Evolutionary conservation across 345 rosid species (phyloP).

Genomic region (Balakata baccata): DNA sequence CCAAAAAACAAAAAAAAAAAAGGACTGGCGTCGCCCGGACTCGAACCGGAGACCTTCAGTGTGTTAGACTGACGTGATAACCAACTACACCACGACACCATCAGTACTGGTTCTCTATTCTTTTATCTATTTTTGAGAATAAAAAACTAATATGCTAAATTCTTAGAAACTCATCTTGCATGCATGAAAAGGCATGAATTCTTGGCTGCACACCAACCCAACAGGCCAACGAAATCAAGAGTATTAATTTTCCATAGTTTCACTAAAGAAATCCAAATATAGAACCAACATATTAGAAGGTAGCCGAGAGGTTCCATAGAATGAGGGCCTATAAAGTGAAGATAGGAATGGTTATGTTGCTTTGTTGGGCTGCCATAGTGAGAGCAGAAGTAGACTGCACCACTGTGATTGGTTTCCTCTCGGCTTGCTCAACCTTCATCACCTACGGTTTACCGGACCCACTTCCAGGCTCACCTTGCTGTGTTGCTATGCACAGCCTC

Average conservation of each 20-base stretch:
- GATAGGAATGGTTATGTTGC: not conserved
- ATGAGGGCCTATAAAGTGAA: slow-evolving; percentile 9
- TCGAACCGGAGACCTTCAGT: slow-evolving; percentile 94
- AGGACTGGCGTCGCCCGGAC: slow-evolving; percentile 71
- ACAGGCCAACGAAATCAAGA: not conserved
- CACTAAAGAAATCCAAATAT: not conserved
- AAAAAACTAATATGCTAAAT: too few species aligned
- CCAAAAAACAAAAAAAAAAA: not conserved
- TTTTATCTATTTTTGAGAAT: too few species aligned
- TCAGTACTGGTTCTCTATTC: too few species aligned
- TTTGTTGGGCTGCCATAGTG: slow-evolving; percentile 18
- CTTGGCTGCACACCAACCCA: slow-evolving; percentile 30
- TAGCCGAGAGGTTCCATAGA: not conserved
- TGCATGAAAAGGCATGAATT: slow-evolving; percentile 24
- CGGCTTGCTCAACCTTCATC: slow-evolving; percentile 26
- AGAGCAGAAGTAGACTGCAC: slow-evolving; percentile 42
- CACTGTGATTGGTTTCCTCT: slow-evolving; percentile 38
- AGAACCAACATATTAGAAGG: not conserved
- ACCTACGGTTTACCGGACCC: slow-evolving; percentile 25
- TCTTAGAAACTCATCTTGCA: slow-evolving; percentile 12
- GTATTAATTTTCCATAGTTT: slow-evolving; percentile 9
- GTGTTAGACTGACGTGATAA: slow-evolving; percentile 98
- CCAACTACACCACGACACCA: slow-evolving; percentile 99
- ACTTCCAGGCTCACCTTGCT: slow-evolving; percentile 30
- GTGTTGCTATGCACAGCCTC: slow-evolving; percentile 25